A percentile compares a stretch with the other conserved stretches of the same genome.
These are phyloP conservation scores for Lyophyllum decastes DNA, from an alignment of 768 basidiomycete species.

Conservation along the genomic window DNA sequence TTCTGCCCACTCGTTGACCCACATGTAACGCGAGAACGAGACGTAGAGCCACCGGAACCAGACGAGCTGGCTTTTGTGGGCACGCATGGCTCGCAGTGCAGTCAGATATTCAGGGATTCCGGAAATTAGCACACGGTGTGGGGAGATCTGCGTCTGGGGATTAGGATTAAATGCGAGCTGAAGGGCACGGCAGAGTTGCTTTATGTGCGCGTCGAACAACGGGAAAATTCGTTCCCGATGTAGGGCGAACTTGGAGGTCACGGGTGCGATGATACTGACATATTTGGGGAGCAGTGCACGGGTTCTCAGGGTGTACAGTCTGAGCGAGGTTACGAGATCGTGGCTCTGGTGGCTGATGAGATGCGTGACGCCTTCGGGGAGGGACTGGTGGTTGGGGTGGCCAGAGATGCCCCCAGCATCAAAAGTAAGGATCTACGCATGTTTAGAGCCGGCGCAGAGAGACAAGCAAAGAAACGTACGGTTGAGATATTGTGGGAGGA, in stretches of 20 bases:
- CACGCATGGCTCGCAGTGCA: slow-evolving; percentile 67
- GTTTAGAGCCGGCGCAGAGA: slow-evolving; percentile 2
- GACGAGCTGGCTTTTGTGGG: slow-evolving; percentile 74
- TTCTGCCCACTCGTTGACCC: slow-evolving; percentile 84
- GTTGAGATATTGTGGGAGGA: slow-evolving; percentile 58
- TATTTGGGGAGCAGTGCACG: slow-evolving; percentile 63
- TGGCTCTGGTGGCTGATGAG: slow-evolving; percentile 31
- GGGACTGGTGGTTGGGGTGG: slow-evolving; percentile 85
- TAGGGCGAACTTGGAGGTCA: slow-evolving; percentile 50
- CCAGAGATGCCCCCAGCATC: slow-evolving; percentile 75
- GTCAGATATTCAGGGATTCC: slow-evolving; percentile 54
- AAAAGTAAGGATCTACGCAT: slow-evolving; percentile 80
- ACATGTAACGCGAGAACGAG: slow-evolving; percentile 84
- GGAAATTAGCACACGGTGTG: slow-evolving; percentile 53
- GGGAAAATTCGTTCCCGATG: slow-evolving; percentile 12
- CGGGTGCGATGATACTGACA: slow-evolving; percentile 50
- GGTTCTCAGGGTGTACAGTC: slow-evolving; percentile 63
- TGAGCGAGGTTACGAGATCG: slow-evolving; percentile 23
- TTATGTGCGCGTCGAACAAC: neutral
- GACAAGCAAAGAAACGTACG: slow-evolving; percentile 40
- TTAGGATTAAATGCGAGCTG: neutral
- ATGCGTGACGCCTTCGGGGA: slow-evolving; percentile 55
- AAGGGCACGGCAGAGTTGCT: neutral
- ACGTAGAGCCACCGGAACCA: slow-evolving; percentile 93
- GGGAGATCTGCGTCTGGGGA: neutral